Percentiles rank a stretch among this genome's conserved stretches.
phyloP scores from a whole-genome alignment of 2,329 filamentous ascomycete species.

The Rhytidhysteron rufulum region DNA sequence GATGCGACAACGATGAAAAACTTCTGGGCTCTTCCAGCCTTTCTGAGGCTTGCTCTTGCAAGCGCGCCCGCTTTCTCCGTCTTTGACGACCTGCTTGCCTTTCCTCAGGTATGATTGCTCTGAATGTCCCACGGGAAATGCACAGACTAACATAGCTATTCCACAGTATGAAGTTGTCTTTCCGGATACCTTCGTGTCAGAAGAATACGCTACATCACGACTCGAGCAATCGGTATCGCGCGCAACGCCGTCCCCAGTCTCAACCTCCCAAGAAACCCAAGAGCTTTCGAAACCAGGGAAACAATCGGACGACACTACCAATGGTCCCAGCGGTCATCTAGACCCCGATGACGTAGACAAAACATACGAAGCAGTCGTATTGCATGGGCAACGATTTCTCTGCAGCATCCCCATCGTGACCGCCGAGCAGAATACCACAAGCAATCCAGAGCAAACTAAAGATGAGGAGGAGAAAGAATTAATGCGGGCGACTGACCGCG shows the following conservation, averaged over 20 bases:
- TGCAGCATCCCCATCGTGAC: slow-evolving; percentile 76
- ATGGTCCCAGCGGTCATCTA: slow-evolving; percentile 10
- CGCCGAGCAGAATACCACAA: slow-evolving; percentile 56
- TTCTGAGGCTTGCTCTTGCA: slow-evolving; percentile 47
- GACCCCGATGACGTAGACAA: slow-evolving; percentile 24
- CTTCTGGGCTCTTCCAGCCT: slow-evolving; percentile 46
- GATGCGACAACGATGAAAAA: slow-evolving; percentile 36
- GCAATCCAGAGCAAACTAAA: slow-evolving; percentile 62
- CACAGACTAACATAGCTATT: slow-evolving; percentile 1
- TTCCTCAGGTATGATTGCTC: slow-evolving; percentile 66
- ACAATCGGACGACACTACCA: slow-evolving; percentile 10
- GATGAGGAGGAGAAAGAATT: slow-evolving; percentile 79
- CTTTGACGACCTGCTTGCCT: slow-evolving; percentile 81
- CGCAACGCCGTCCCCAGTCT: slow-evolving; percentile 22
- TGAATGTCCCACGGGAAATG: neutral
- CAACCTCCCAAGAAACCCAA: slow-evolving; percentile 31
- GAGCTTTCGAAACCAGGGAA: slow-evolving; percentile 31
- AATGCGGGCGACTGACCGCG: slow-evolving; percentile 68
- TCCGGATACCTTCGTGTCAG: slow-evolving; percentile 66
- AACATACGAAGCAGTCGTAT: slow-evolving; percentile 70
- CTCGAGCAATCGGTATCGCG: slow-evolving; percentile 38
- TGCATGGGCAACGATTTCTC: slow-evolving; percentile 70
- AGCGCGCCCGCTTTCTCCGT: slow-evolving; percentile 70
- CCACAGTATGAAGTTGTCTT: slow-evolving; percentile 75
- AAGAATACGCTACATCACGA: slow-evolving; percentile 63